phyloP scores from a whole-genome alignment of 2,329 filamentous ascomycete genomes.

The Claviceps sp. region DNA sequence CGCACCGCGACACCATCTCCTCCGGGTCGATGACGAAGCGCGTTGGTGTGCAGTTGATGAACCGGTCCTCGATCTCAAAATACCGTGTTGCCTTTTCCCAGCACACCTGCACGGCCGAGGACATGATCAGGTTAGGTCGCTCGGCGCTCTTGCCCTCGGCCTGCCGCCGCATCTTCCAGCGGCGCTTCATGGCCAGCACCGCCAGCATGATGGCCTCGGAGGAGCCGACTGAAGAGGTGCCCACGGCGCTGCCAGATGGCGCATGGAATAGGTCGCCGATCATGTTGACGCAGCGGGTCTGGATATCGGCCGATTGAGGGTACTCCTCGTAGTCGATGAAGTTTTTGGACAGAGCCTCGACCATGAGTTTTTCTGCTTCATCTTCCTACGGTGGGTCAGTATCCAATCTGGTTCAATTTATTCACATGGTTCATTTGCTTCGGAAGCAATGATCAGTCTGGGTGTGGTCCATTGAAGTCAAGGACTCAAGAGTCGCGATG shows the following conservation, averaged over 20 bases:
- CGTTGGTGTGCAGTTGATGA: constrained; percentile 48
- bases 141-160: constrained; percentile 71
- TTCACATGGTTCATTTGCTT: too few species aligned
- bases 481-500: too few species aligned
- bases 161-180: constrained; percentile 44
- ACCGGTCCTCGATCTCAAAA: constrained; percentile 88
- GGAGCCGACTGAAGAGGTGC: constrained; percentile 78
- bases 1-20: constrained; percentile 33
- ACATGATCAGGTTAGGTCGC: constrained; percentile 88
- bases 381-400: constrained; percentile 58
- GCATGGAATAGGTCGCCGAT: constrained; percentile 83
- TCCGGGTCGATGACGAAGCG: constrained; percentile 51
- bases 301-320: constrained; percentile 67
- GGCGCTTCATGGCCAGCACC: constrained; percentile 25
- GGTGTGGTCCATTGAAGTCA: too few species aligned
- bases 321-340: constrained; percentile 88
- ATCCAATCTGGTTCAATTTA: too few species aligned
- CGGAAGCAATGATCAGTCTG: too few species aligned
- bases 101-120: constrained; percentile 88
- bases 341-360: constrained; percentile 84
- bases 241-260: constrained; percentile 58
- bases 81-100: constrained; percentile 89
- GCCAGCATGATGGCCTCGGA: constrained; percentile 69
- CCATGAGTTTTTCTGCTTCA: constrained; percentile 42
- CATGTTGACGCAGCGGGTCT: constrained; percentile 86